Conservation (phyloP, 163 green algal genomes). For the Trebouxiophyceae sp. region DNA sequence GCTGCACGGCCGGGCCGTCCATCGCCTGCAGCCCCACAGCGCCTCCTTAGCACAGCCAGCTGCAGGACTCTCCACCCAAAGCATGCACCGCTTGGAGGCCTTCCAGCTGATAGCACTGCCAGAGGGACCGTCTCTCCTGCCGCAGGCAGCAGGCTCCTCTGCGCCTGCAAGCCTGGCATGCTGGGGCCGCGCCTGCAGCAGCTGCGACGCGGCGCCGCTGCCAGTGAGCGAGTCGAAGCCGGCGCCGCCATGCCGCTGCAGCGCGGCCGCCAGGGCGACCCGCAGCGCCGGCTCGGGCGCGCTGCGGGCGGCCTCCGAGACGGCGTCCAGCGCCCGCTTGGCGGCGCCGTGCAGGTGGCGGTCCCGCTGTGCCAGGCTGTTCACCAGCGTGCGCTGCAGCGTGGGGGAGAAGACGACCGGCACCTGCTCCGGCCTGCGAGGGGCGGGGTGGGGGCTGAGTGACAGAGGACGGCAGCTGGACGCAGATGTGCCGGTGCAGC, state of each 20-base stretch:
- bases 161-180: too few species aligned
- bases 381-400: constrained; percentile 47
- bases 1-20: too few species aligned
- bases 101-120: too few species aligned
- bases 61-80: too few species aligned
- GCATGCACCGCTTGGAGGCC: too few species aligned
- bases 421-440: constrained; percentile 37
- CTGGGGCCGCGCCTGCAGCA: constrained; percentile 11
- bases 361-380: constrained; percentile 35
- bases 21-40: too few species aligned
- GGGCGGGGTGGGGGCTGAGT: not conserved
- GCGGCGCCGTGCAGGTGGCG: constrained; percentile 56
- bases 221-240: constrained; percentile 11
- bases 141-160: too few species aligned
- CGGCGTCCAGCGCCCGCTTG: constrained; percentile 17
- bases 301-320: not conserved
- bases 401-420: constrained; percentile 37
- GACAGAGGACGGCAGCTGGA: too few species aligned
- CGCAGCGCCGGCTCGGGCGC: constrained; percentile 13
- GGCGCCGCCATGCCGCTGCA: constrained; percentile 33
- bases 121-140: too few species aligned
- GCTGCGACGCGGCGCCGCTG: constrained; percentile 15
- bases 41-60: too few species aligned
- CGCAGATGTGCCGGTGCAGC: too few species aligned
- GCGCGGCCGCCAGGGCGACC: constrained; percentile 28